These are phyloP conservation scores for Nicotiana benthamiana DNA, from an alignment of 257 asterid genomes.

Conservation along the genomic window DNA sequence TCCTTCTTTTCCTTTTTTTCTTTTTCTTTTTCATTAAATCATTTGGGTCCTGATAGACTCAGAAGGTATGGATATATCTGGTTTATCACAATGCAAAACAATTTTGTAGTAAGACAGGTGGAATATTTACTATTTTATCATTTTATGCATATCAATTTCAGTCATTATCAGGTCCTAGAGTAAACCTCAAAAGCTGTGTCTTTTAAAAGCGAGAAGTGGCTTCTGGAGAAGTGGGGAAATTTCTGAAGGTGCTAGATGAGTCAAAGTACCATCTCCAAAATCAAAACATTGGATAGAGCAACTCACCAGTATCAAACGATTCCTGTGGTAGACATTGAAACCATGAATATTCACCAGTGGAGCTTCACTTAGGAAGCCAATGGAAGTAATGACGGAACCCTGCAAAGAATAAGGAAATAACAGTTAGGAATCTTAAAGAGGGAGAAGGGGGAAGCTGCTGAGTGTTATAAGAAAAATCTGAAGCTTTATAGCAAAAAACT, in stretches of 20 bases:
- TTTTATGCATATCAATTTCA: background rate
- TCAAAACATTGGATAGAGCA: constrained; percentile 9
- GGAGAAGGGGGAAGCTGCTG: background rate
- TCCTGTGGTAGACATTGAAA: constrained; percentile 93
- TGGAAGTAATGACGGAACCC: constrained; percentile 62
- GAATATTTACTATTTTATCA: background rate
- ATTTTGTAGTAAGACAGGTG: background rate
- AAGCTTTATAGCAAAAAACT: background rate
- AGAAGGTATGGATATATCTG: background rate
- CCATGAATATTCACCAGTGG: constrained; percentile 78
- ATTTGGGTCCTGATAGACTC: background rate
- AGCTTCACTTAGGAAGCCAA: constrained; percentile 93
- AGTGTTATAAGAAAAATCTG: background rate
- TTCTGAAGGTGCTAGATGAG: background rate
- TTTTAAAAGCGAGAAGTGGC: background rate
- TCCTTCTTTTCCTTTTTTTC: background rate
- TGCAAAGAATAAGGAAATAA: constrained; percentile 27
- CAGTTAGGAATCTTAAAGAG: background rate
- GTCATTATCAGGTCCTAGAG: background rate
- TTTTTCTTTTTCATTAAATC: background rate
- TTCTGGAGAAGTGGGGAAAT: background rate
- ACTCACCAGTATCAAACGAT: constrained; percentile 81
- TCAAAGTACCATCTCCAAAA: background rate
- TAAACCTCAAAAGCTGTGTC: background rate
- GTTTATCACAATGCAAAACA: background rate